A percentile compares a stretch with the other conserved stretches of the same genome.
Conservation (phyloP, 164 flowering plant species). For the Hamamelis virginiana region DNA sequence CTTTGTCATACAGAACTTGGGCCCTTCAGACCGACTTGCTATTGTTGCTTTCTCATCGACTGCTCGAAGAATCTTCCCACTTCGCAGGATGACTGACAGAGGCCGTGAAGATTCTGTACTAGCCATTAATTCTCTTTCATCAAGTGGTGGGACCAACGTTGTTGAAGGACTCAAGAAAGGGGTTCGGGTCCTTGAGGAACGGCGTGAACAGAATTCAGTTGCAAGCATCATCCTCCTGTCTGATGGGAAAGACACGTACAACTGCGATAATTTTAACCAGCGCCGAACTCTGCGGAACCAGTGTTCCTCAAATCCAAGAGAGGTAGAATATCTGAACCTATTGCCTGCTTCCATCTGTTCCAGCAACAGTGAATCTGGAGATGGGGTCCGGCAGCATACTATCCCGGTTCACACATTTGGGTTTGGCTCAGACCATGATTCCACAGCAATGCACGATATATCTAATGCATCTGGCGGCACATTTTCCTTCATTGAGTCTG, state of each 20-base stretch:
- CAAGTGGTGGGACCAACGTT: slow-evolving; percentile 37
- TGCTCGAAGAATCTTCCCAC: slow-evolving; percentile 27
- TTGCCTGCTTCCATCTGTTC: slow-evolving; percentile 20
- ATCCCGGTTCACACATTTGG: slow-evolving; percentile 40
- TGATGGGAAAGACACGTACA: slow-evolving; percentile 39
- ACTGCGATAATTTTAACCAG: neutral
- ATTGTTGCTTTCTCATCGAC: slow-evolving; percentile 36
- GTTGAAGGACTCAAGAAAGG: slow-evolving; percentile 40
- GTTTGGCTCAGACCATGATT: slow-evolving; percentile 37
- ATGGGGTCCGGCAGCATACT: neutral
- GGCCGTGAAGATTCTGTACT: slow-evolving; percentile 30
- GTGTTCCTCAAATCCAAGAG: slow-evolving; percentile 3
- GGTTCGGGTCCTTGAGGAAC: slow-evolving; percentile 31
- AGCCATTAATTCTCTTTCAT: slow-evolving; percentile 28
- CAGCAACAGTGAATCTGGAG: neutral
- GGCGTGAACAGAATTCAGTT: slow-evolving; percentile 29
- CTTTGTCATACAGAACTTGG: slow-evolving; percentile 31
- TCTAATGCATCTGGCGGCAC: slow-evolving; percentile 38
- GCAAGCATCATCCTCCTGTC: slow-evolving; percentile 43
- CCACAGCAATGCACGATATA: slow-evolving; percentile 26
- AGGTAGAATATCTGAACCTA: slow-evolving; percentile 12
- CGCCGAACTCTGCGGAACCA: neutral
- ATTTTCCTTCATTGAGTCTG: slow-evolving; percentile 37
- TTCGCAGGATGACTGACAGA: slow-evolving; percentile 28
- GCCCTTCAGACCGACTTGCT: slow-evolving; percentile 39